Evolutionary conservation across 768 basidiomycete genomes (phyloP), one percentile per base, ranked within the genome.

Genomic region (Boletus vermiculosoides): DNA sequence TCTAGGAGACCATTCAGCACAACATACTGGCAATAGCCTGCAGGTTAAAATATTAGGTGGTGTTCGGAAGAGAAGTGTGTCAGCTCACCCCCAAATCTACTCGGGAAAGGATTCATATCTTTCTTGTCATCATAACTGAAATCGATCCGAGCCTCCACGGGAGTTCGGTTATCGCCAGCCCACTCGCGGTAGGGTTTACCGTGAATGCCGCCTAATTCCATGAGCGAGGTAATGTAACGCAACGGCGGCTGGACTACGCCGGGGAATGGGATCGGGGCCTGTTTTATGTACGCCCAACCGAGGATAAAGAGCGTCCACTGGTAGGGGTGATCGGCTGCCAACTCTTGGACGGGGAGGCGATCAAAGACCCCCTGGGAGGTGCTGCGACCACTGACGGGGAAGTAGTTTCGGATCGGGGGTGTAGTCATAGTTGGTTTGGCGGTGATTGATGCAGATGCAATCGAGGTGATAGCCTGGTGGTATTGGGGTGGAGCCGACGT

Each of bases 21-120:
- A 49, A 56, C 68, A 49, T 60, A 68, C 67, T 67, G 63, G 68
- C 67, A 68, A 22, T 68, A 68, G 5, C 67, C 67, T 68, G 34
- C n/a, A 33, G 37, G 30, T 46, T 23, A 42, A 50, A 16, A 10
- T 23, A 23, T 42, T 9, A 23, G 25, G 13, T 31, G 2, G 30
- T 20, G 8, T 13, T 44, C 40, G 11, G 18, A 44, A 41, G 6
- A 13, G 25, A 34, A 25, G n/a, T 5, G 37, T 13, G 33, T 7
- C 5, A 18, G 2, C 51, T 37, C 55, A 70, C 69, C 65, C 59
- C 70, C 65, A 39, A 69, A 71, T 37, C 68, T 57, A 22, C 64
- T 57, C 39, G 69, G 69, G 22, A 37, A 56, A 30, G 69, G 67
- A n/a, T 58, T 48, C 25, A 54, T 69, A 22, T 71, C 69, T 46